These are phyloP conservation scores for Primulina tabacum DNA, from an alignment of 257 asterid genomes.

Conservation along the genomic window DNA sequence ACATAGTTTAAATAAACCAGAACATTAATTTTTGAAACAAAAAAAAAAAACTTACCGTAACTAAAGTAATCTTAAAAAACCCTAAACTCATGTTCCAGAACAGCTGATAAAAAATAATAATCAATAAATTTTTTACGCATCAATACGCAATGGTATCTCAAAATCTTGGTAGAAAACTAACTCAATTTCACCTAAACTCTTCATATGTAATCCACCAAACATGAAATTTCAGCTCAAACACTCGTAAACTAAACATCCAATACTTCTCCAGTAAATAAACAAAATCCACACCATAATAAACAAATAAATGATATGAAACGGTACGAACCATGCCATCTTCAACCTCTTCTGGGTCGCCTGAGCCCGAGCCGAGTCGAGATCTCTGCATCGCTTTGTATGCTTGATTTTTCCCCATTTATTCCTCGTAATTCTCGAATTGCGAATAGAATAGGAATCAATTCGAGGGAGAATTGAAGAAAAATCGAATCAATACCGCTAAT, in stretches of 20 bases:
- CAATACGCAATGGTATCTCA: conserved; percentile 14
- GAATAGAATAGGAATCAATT: neutral
- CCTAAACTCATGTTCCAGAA: conserved; percentile 5
- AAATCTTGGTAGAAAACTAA: conserved; percentile 5
- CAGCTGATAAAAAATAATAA: neutral
- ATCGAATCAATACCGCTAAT: neutral
- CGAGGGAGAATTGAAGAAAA: neutral
- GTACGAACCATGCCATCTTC: conserved; percentile 94
- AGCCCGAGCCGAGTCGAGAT: conserved; percentile 67
- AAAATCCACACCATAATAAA: neutral
- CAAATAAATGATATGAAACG: conserved; percentile 43
- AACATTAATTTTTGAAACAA: neutral
- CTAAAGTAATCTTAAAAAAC: neutral
- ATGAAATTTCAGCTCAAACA: neutral
- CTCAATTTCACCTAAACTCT: conserved; percentile 11
- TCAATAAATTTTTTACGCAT: neutral
- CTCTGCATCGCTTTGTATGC: conserved; percentile 94
- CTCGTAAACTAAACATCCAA: neutral
- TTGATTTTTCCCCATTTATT: conserved; percentile 79
- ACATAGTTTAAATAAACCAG: neutral
- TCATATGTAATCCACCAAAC: neutral
- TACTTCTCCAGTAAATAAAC: neutral
- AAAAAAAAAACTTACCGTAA: neutral
- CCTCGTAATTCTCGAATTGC: neutral
- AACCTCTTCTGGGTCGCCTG: conserved; percentile 71